These are phyloP conservation scores for Phytophthora crassamura DNA, from an alignment of 352 stramenopile genomes.

Conservation along the genomic window DNA sequence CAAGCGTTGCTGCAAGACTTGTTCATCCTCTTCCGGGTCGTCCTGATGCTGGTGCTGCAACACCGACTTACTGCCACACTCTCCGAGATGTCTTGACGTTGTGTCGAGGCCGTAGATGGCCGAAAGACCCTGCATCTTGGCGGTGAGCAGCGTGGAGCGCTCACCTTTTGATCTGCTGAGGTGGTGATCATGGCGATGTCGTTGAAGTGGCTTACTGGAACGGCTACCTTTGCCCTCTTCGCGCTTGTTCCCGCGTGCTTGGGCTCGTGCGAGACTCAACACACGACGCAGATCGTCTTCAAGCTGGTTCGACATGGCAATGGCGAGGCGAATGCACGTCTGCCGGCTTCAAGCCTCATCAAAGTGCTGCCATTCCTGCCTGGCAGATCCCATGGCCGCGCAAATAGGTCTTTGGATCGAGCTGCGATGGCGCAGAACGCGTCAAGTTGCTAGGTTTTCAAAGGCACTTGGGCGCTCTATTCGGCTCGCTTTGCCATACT, in stretches of 20 bases:
- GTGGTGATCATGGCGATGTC: slow-evolving; percentile 40
- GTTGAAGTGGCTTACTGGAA: slow-evolving; percentile 8
- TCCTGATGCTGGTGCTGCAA: slow-evolving; percentile 10
- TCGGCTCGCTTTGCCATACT: slow-evolving; percentile 29
- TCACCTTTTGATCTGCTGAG: slow-evolving; percentile 20
- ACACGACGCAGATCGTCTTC: slow-evolving; percentile 71
- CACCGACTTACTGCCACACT: slow-evolving; percentile 29
- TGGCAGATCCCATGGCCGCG: slow-evolving; percentile 17
- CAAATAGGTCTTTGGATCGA: slow-evolving; percentile 23
- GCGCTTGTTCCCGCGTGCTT: slow-evolving; percentile 24
- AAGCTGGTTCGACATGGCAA: slow-evolving; percentile 37
- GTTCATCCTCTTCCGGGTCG: slow-evolving; percentile 20
- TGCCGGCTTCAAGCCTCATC: background rate
- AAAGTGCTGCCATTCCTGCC: slow-evolving; percentile 30
- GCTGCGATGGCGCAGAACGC: slow-evolving; percentile 11
- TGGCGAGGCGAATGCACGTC: slow-evolving; percentile 2
- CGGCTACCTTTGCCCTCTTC: slow-evolving; percentile 2
- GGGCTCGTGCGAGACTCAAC: slow-evolving; percentile 48
- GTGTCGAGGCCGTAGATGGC: slow-evolving; percentile 47
- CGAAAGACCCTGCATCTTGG: slow-evolving; percentile 39
- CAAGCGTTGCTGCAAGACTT: slow-evolving; percentile 42
- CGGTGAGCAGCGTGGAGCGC: slow-evolving; percentile 28
- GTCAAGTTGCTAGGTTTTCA: background rate
- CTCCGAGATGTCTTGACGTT: slow-evolving; percentile 28
- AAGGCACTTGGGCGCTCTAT: slow-evolving; percentile 33